A percentile compares a stretch with the other conserved stretches of the same genome.
phyloP scores from a whole-genome alignment of 148 eudicot genomes.

The Vaccinium vitisidaea region DNA sequence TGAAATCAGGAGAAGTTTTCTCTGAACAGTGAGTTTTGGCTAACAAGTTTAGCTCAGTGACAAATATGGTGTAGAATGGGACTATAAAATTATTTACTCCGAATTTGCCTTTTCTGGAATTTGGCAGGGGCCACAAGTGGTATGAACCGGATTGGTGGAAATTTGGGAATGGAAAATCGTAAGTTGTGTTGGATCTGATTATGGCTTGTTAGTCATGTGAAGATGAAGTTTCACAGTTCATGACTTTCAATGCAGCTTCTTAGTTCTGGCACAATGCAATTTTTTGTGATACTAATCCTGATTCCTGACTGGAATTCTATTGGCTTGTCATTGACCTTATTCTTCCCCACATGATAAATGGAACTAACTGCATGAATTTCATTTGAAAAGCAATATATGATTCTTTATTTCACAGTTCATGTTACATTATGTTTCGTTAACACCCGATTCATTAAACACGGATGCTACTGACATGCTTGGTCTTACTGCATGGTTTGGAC shows the following conservation, averaged over 20 bases:
- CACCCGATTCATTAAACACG: background rate
- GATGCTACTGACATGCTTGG: background rate
- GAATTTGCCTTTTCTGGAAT: conserved; percentile 12
- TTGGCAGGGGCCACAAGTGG: conserved; percentile 72
- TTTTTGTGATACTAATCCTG: background rate
- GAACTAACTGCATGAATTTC: background rate
- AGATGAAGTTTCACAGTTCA: background rate
- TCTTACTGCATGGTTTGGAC: background rate
- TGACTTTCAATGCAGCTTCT: background rate
- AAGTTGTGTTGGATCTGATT: conserved; percentile 30
- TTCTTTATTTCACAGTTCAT: background rate
- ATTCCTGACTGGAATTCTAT: background rate
- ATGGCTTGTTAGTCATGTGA: background rate
- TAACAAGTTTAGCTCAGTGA: background rate
- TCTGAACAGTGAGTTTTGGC: conserved; percentile 65
- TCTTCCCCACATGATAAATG: background rate
- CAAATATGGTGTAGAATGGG: background rate
- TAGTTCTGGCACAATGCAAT: background rate
- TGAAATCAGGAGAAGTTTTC: conserved; percentile 94
- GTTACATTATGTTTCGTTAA: background rate
- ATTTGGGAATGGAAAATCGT: conserved; percentile 88
- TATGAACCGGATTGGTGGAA: conserved; percentile 99
- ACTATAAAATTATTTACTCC: background rate
- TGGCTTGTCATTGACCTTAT: background rate
- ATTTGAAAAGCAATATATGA: background rate